Percentiles rank a stretch among this genome's conserved stretches.
Evolutionary conservation across 2,329 filamentous ascomycete species (phyloP).

Genomic region (Xylariaceae sp.): DNA sequence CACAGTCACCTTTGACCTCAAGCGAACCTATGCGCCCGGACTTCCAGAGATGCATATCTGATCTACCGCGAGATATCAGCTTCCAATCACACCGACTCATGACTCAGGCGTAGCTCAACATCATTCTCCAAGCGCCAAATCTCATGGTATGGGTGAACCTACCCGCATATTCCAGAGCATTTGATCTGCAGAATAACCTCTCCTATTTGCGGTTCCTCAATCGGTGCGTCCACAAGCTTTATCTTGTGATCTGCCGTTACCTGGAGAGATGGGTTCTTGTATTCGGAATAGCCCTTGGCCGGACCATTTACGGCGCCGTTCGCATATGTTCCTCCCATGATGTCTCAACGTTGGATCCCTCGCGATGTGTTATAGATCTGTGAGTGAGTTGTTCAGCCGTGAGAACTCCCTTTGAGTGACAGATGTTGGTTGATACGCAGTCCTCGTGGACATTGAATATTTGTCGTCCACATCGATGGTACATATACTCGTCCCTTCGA

Average conservation of each 20-base stretch:
- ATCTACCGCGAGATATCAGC: constrained; percentile 38
- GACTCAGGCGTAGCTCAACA: neutral
- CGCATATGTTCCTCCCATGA: constrained; percentile 10
- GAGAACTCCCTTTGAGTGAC: too few species aligned
- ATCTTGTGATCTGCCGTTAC: constrained; percentile 56
- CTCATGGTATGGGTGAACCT: constrained; percentile 15
- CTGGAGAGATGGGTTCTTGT: constrained; percentile 49
- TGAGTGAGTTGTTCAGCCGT: neutral
- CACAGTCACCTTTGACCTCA: constrained; percentile 56
- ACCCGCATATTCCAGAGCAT: constrained; percentile 60
- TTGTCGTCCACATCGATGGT: neutral
- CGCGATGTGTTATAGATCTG: neutral
- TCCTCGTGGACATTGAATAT: neutral
- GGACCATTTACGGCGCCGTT: constrained; percentile 14
- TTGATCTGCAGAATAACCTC: constrained; percentile 58
- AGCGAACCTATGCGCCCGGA: constrained; percentile 57
- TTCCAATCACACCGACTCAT: neutral
- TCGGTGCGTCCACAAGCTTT: constrained; percentile 51
- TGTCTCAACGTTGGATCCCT: neutral
- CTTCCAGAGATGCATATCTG: constrained; percentile 66
- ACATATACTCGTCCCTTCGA: neutral
- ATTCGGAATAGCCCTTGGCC: constrained; percentile 12
- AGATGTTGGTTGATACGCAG: neutral
- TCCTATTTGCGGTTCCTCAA: constrained; percentile 46
- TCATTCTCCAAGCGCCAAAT: neutral